These are phyloP conservation scores for Singerocomus inundabilis DNA, from an alignment of 1,284 basidiomycete genomes.

Conservation along the genomic window DNA sequence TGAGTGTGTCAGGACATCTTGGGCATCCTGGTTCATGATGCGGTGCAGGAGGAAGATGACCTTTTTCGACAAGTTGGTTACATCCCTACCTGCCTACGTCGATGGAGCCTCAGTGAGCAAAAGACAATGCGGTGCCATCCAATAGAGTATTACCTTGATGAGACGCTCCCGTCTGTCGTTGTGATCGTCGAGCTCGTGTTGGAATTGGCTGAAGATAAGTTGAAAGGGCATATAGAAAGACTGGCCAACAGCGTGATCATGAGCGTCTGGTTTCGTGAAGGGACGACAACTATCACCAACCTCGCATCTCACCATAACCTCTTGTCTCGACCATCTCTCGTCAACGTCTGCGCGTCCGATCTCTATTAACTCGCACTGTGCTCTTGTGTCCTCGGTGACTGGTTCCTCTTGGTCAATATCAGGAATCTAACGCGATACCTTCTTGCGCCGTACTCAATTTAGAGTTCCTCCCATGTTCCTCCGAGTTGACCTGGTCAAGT, in stretches of 20 bases:
- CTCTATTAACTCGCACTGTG: no score
- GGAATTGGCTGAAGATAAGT: slow-evolving; percentile 56
- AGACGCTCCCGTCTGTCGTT: slow-evolving; percentile 78
- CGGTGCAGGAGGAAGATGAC: slow-evolving; percentile 93
- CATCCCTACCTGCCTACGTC: slow-evolving; percentile 71
- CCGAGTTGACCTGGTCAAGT: no score
- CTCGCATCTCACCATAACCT: no score
- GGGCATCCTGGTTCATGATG: slow-evolving; percentile 51
- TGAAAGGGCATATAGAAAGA: slow-evolving; percentile 23
- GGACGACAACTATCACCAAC: slow-evolving; percentile 58
- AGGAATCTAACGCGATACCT: no score
- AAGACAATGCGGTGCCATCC: background rate
- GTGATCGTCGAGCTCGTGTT: slow-evolving; percentile 70
- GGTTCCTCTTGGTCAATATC: no score
- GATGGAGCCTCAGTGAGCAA: slow-evolving; percentile 7
- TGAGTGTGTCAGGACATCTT: slow-evolving; percentile 35
- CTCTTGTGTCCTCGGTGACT: no score
- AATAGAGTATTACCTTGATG: slow-evolving; percentile 63
- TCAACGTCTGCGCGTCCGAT: no score
- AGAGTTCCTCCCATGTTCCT: no score
- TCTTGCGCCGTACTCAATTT: no score
- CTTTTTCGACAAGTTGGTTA: slow-evolving; percentile 93
- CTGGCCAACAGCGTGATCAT: background rate
- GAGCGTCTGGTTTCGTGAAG: slow-evolving; percentile 53
- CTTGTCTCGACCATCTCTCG: no score